These are phyloP conservation scores for Vanderwaltozyma verrucispora DNA, from an alignment of 805 yeast species.

Conservation along the genomic window DNA sequence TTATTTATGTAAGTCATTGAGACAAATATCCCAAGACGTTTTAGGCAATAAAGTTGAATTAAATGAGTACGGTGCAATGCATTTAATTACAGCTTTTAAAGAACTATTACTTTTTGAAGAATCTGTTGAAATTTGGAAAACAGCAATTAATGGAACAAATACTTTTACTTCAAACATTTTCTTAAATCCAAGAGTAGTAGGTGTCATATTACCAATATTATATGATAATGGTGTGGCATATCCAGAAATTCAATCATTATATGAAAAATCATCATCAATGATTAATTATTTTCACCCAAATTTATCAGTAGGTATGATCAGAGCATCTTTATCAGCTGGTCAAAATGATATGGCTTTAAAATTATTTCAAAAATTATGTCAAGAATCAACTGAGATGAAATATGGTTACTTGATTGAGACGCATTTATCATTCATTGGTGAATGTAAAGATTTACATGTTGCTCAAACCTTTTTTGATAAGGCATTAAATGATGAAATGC, in stretches of 20 bases:
- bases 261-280: constrained; percentile 29
- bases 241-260: constrained; percentile 45
- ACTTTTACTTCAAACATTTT: constrained; percentile 27
- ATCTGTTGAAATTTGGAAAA: constrained; percentile 56
- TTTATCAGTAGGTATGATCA: constrained; percentile 56
- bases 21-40: constrained; percentile 39
- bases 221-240: constrained; percentile 45
- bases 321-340: constrained; percentile 52
- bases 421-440: constrained; percentile 65
- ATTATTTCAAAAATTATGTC: constrained; percentile 45
- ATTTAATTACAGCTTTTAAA: constrained; percentile 42
- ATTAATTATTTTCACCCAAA: constrained; percentile 27
- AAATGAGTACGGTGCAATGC: constrained; percentile 42
- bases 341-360: constrained; percentile 53
- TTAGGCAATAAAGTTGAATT: constrained; percentile 32
- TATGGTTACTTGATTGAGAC: constrained; percentile 48
- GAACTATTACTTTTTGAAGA: constrained; percentile 49
- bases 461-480: constrained; percentile 63
- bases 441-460: constrained; percentile 53
- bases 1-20: constrained; percentile 35
- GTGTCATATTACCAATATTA: constrained; percentile 56
- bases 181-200: constrained; percentile 51
- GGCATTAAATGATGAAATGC: constrained; percentile 55
- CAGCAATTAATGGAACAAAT: constrained; percentile 17
- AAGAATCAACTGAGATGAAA: constrained; percentile 9